Evolutionary conservation across 495 filamentous ascomycete species (phyloP).

Genomic region (Neurospora tetrasperma): DNA sequence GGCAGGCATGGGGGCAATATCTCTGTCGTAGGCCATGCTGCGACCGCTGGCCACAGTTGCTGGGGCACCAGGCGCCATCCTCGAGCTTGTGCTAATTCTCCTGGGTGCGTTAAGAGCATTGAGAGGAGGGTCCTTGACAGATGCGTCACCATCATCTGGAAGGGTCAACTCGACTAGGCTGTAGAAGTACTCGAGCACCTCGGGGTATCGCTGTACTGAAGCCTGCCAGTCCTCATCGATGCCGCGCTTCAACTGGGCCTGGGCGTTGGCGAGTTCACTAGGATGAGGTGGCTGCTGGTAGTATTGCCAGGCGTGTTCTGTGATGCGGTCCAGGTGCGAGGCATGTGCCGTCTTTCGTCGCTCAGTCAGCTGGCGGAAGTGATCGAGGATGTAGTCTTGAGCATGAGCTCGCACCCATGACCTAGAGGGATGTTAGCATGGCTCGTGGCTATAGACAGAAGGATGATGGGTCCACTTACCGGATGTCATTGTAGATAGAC

Average conservation of each 20-base stretch:
- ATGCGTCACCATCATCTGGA: conserved; percentile 42
- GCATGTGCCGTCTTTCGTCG: conserved; percentile 48
- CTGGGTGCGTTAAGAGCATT: conserved; percentile 39
- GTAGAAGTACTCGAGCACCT: conserved; percentile 66
- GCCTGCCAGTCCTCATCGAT: conserved; percentile 67
- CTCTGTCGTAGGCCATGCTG: conserved; percentile 22
- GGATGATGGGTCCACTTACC: conserved; percentile 32
- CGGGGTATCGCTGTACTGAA: conserved; percentile 58
- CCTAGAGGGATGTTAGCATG: conserved; percentile 28
- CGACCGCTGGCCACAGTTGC: conserved; percentile 25
- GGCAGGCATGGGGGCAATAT: conserved; percentile 2
- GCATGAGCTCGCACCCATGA: conserved; percentile 62
- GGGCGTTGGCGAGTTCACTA: conserved; percentile 46
- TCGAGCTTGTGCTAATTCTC: conserved; percentile 18
- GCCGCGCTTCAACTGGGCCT: conserved; percentile 51
- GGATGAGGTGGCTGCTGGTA: conserved; percentile 45
- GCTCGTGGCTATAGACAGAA: background rate
- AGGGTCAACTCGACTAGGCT: conserved; percentile 50
- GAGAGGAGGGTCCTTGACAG: conserved; percentile 45
- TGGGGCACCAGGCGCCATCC: conserved; percentile 18
- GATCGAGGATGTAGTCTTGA: conserved; percentile 57
- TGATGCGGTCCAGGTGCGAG: conserved; percentile 46
- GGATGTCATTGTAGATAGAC: conserved; percentile 50
- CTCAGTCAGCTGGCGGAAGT: conserved; percentile 51
- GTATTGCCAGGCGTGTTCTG: conserved; percentile 46